These are phyloP conservation scores for Oryza coarctata DNA, from an alignment of 176 grass and related monocot species.

Conservation along the genomic window DNA sequence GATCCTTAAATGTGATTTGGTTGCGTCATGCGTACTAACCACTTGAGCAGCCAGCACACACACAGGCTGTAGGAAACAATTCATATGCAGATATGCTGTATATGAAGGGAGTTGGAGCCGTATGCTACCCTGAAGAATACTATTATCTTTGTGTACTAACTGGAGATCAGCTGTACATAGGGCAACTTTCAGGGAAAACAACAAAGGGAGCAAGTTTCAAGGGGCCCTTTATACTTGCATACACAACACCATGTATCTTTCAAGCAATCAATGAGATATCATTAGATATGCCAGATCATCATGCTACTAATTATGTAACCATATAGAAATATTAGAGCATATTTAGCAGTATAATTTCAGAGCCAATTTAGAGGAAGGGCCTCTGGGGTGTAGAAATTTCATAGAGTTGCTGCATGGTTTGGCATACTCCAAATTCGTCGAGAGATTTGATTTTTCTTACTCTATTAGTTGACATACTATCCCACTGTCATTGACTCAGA, in stretches of 20 bases:
- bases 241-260: conserved; percentile 20
- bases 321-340: neutral
- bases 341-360: neutral
- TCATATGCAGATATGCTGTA: neutral
- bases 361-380: neutral
- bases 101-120: neutral
- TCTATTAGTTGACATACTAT: too few relatives aligned
- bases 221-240: neutral
- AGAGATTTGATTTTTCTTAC: too few relatives aligned
- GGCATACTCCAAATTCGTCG: neutral
- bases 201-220: conserved; percentile 1
- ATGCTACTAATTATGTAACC: neutral
- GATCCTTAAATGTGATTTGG: neutral
- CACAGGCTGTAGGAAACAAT: conserved; percentile 1
- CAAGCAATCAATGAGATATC: conserved; percentile 29
- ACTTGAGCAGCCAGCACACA: neutral
- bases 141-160: conserved; percentile 26
- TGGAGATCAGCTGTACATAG: conserved; percentile 33
- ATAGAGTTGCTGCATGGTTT: neutral
- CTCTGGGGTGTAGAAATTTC: neutral
- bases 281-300: conserved; percentile 7
- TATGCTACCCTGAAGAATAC: conserved; percentile 14
- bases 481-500: too few relatives aligned
- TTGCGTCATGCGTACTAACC: neutral
- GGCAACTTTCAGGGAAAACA: conserved; percentile 17